Evolutionary conservation across 1,139 yeast genomes (phyloP).

Genomic region (Pichia sp.): DNA sequence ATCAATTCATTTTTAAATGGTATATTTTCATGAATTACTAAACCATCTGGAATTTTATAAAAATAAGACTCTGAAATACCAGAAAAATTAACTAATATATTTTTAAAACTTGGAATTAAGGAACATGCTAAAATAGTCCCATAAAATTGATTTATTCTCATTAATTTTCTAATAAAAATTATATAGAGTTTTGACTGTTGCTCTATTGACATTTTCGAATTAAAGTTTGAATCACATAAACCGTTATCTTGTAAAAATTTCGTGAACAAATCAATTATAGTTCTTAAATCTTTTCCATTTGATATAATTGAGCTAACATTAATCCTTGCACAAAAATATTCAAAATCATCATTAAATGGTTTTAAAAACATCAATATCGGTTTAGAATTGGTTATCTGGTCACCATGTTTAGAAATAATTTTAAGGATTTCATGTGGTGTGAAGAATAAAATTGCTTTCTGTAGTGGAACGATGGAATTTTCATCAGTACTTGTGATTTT

Average conservation of each 20-base stretch:
- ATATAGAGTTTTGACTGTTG: constrained; percentile 3
- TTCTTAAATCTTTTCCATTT: not conserved
- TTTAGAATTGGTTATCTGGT: not conserved
- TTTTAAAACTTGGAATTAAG: constrained; percentile 6
- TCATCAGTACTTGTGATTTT: not conserved
- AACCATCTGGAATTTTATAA: not conserved
- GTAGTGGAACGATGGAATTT: not conserved
- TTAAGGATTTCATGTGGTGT: constrained; percentile 3
- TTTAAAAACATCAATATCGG: not conserved
- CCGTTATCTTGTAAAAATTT: constrained; percentile 1
- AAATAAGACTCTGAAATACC: constrained; percentile 3
- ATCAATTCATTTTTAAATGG: constrained; percentile 1
- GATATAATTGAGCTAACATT: not conserved
- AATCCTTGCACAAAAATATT: constrained; percentile 3
- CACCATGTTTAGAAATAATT: not conserved
- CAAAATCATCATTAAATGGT: constrained; percentile 1
- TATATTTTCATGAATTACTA: not conserved
- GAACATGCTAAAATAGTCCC: constrained; percentile 3
- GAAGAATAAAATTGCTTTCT: not conserved
- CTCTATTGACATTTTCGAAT: not conserved
- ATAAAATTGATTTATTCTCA: not conserved
- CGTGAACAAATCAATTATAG: not conserved
- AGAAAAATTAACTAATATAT: not conserved
- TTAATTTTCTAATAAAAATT: constrained; percentile 1
- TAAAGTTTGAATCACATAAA: not conserved